Evolutionary conservation across 768 basidiomycete genomes (phyloP), one percentile per base, ranked within the genome.

Genomic region (Crepidotus variabilis): DNA sequence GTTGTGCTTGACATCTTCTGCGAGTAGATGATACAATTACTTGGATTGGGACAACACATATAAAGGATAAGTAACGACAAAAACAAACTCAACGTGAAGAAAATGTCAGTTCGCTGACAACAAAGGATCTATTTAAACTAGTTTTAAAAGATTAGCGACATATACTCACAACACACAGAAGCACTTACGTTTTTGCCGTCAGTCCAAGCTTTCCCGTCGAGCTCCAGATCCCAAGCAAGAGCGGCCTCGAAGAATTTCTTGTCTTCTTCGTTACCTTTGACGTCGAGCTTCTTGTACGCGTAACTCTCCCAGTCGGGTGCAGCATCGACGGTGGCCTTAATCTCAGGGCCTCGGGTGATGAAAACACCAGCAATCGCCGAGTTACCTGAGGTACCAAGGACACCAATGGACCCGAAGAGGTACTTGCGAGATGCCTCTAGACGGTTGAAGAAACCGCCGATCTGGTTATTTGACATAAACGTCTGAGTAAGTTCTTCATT

Each of bases 381-480:
- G 74, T 91, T 78, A 74, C 90, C 90, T 69, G 78, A 51, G 65
- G 75, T 73, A 68, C 97, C 96, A 57, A 95, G 85, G 20, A 99
- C 97, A 70, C 92, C 94, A 47, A 94, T 71, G 46, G 92, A 95
- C 13, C 88, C 96, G 72, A 98, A 97, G 61, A 95, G 82, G 80
- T 97, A 96, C 74, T 97, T 96, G 73, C 96, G 88, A 21, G 94
- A 94, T 9, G 86, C 97, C 77, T 98, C 97, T 8, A 99, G 86
- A 56, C 97, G 92, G 82, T 95, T 92, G 84, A 95, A 98, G 86
- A 96, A 94, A 16, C 96, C 96, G 57, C 85, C 84, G 67, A 97
- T 85, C 73, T 90, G 91, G 82, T 98, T 98, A 59, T 85, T 83
- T 57, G 92, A 94, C 94, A 93, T 98, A 83, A 92, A 98, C 52